Conservation (phyloP, 1,139 yeast species). For the Candida sanyaensis region DNA sequence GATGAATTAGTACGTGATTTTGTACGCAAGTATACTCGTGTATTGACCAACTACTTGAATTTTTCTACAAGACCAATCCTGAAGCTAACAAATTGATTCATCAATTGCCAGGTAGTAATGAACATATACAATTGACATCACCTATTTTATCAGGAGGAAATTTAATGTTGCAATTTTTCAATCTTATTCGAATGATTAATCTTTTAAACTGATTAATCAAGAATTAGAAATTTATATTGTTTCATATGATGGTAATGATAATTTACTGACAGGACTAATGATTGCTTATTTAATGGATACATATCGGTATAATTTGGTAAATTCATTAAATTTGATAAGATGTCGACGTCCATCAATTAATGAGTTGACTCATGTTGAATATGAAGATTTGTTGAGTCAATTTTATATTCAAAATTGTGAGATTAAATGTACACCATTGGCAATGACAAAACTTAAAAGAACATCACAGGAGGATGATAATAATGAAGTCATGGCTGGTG, state of each 20-base stretch:
- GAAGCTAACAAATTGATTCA: constrained; percentile 29
- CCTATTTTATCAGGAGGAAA: constrained; percentile 43
- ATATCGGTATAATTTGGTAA: constrained; percentile 37
- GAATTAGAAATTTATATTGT: constrained; percentile 38
- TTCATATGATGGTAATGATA: constrained; percentile 31
- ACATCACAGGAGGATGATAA: constrained; percentile 23
- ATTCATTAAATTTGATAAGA: constrained; percentile 24
- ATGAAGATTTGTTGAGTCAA: constrained; percentile 46
- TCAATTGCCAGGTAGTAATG: constrained; percentile 29
- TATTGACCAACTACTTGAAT: constrained; percentile 41
- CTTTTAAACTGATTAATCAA: constrained; percentile 36
- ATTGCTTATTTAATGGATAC: constrained; percentile 46
- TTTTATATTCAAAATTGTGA: constrained; percentile 36
- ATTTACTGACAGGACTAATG: constrained; percentile 35
- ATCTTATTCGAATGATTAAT: constrained; percentile 37
- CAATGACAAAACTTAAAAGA: constrained; percentile 31
- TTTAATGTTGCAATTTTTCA: constrained; percentile 40
- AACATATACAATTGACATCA: constrained; percentile 28
- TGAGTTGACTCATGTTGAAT: constrained; percentile 32
- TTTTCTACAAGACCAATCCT: constrained; percentile 39
- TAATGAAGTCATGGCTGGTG: constrained; percentile 15
- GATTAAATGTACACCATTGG: constrained; percentile 22
- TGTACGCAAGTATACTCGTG: constrained; percentile 29
- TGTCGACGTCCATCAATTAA: constrained; percentile 21
- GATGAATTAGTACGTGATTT: constrained; percentile 26